phyloP scores from a whole-genome alignment of 2,329 filamentous ascomycete genomes.

The Cordyceps cicadae region DNA sequence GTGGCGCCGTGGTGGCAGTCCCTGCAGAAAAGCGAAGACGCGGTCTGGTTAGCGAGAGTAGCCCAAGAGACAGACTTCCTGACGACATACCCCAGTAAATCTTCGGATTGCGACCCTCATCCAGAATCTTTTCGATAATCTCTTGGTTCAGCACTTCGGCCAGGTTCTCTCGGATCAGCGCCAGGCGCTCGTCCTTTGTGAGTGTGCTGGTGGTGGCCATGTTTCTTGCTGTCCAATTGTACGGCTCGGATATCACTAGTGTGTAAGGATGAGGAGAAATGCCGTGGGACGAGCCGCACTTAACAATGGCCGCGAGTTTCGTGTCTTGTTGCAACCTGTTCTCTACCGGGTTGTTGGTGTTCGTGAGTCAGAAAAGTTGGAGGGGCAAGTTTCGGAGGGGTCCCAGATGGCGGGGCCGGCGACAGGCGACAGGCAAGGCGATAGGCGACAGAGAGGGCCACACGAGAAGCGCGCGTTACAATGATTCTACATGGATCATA shows the following conservation, averaged over 20 bases:
- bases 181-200: constrained; percentile 54
- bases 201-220: constrained; percentile 19
- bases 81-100: constrained; percentile 67
- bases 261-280: no score
- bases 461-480: neutral
- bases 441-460: neutral
- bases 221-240: neutral
- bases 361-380: constrained; percentile 9
- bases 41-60: neutral
- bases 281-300: neutral
- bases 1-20: constrained; percentile 76
- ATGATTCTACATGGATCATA: neutral
- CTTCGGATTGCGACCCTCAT: constrained; percentile 61
- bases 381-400: constrained; percentile 6
- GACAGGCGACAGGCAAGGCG: neutral
- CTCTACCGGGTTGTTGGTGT: neutral
- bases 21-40: constrained; percentile 30
- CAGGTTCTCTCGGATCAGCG: constrained; percentile 71
- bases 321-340: neutral
- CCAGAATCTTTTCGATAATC: constrained; percentile 66
- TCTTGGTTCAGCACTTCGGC: constrained; percentile 77
- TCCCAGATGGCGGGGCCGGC: constrained; percentile 1
- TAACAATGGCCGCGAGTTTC: neutral
- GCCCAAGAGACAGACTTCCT: neutral
- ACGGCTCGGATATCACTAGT: neutral